A percentile compares a stretch with the other conserved stretches of the same genome.
phyloP scores from a whole-genome alignment of 108 stramenopile species.

The Ochromonas danica region DNA sequence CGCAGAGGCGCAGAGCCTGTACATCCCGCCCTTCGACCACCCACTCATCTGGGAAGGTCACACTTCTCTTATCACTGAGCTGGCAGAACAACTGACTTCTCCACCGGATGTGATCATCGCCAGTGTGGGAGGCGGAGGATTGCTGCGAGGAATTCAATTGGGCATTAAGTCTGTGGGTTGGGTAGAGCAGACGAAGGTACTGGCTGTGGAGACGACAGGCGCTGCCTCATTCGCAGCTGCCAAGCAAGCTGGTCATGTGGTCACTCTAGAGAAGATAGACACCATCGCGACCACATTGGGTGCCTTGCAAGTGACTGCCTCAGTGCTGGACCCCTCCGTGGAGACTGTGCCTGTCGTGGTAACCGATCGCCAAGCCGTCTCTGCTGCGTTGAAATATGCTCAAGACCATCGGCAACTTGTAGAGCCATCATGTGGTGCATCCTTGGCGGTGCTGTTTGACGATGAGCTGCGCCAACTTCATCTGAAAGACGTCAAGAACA shows the following conservation, averaged over 20 bases:
- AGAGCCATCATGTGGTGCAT: constrained; percentile 87
- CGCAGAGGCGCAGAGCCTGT: constrained; percentile 18
- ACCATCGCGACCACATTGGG: constrained; percentile 80
- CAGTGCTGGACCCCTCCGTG: not conserved
- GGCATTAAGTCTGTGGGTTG: constrained; percentile 60
- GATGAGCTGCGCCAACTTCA: constrained; percentile 57
- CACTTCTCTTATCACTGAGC: constrained; percentile 75
- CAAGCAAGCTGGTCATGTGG: constrained; percentile 46
- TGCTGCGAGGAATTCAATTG: constrained; percentile 73
- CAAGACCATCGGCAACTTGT: constrained; percentile 77
- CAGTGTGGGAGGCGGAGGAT: constrained; percentile 83
- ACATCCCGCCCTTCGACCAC: constrained; percentile 78
- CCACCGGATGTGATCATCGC: constrained; percentile 68
- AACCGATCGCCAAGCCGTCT: constrained; percentile 74
- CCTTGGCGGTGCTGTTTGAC: constrained; percentile 71
- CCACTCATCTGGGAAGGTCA: constrained; percentile 78
- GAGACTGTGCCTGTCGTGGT: constrained; percentile 65
- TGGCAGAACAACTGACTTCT: constrained; percentile 45
- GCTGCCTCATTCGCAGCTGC: constrained; percentile 71
- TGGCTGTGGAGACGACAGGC: constrained; percentile 80
- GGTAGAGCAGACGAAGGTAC: constrained; percentile 48
- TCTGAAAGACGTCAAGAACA: not conserved
- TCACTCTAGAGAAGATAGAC: constrained; percentile 63
- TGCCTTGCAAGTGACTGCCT: constrained; percentile 66
- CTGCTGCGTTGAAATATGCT: constrained; percentile 70